Conservation (phyloP, 345 rosid genomes). For the Eutrema yunnanense region DNA sequence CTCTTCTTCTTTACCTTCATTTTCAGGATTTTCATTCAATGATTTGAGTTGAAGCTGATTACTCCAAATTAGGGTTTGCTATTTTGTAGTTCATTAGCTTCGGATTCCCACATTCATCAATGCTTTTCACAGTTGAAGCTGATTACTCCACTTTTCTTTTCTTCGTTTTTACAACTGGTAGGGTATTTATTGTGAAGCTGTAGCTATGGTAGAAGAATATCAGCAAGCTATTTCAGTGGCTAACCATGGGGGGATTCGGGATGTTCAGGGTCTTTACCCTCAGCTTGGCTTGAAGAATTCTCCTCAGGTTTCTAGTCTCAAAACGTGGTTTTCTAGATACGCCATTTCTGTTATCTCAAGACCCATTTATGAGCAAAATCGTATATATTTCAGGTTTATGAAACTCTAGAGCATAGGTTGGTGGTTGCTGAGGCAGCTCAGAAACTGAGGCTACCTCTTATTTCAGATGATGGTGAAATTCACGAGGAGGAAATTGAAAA, state of each 20-base stretch:
- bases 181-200: constrained; percentile 87
- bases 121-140: background rate
- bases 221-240: constrained; percentile 76
- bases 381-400: constrained; percentile 54
- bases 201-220: constrained; percentile 90
- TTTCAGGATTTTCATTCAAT: too few species aligned
- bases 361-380: background rate
- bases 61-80: background rate
- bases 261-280: constrained; percentile 56
- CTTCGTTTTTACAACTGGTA: constrained; percentile 10
- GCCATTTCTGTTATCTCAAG: background rate
- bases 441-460: constrained; percentile 86
- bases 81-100: constrained; percentile 1
- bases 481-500: constrained; percentile 92
- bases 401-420: constrained; percentile 80
- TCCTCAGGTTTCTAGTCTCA: constrained; percentile 45
- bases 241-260: constrained; percentile 71
- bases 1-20: background rate
- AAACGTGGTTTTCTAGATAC: background rate
- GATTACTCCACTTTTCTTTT: background rate
- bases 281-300: constrained; percentile 74
- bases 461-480: constrained; percentile 87
- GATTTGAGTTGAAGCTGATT: background rate
- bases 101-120: background rate
- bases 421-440: constrained; percentile 97